Evolutionary conservation across 148 eudicot genomes (phyloP).

Genomic region (Nepenthes gracilis): DNA sequence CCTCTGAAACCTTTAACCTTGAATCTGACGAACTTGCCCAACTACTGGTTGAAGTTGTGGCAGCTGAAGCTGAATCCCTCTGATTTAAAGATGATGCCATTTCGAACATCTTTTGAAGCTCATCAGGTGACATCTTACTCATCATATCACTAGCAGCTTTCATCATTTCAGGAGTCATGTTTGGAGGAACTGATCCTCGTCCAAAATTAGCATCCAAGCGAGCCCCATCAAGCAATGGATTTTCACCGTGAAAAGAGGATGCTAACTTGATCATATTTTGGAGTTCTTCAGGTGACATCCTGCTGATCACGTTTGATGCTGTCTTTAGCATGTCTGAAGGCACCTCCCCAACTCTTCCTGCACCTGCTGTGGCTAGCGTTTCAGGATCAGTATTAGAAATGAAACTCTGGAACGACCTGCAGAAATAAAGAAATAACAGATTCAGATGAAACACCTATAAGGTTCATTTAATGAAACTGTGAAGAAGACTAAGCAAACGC

Average conservation of each 20-base stretch:
- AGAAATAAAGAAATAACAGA: constrained; percentile 4
- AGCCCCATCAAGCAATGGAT: constrained; percentile 24
- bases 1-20: constrained; percentile 15
- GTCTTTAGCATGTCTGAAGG: constrained; percentile 83
- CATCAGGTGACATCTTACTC: constrained; percentile 86
- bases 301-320: constrained; percentile 69
- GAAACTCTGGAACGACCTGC: constrained; percentile 80
- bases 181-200: constrained; percentile 49
- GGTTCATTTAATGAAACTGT: too few relatives aligned
- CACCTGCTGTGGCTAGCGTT: constrained; percentile 51
- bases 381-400: constrained; percentile 72
- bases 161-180: constrained; percentile 78
- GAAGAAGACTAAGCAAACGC: too few relatives aligned
- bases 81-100: constrained; percentile 69
- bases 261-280: constrained; percentile 87
- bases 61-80: constrained; percentile 28
- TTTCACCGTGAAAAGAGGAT: constrained; percentile 70
- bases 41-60: constrained; percentile 29
- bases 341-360: constrained; percentile 47
- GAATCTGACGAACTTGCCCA: constrained; percentile 27
- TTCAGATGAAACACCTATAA: background rate
- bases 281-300: constrained; percentile 93
- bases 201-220: constrained; percentile 29
- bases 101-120: constrained; percentile 72
- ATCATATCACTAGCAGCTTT: constrained; percentile 90